These are phyloP conservation scores for Mucor ambiguus DNA, from an alignment of 371 early-diverging fungal species.

Conservation along the genomic window DNA sequence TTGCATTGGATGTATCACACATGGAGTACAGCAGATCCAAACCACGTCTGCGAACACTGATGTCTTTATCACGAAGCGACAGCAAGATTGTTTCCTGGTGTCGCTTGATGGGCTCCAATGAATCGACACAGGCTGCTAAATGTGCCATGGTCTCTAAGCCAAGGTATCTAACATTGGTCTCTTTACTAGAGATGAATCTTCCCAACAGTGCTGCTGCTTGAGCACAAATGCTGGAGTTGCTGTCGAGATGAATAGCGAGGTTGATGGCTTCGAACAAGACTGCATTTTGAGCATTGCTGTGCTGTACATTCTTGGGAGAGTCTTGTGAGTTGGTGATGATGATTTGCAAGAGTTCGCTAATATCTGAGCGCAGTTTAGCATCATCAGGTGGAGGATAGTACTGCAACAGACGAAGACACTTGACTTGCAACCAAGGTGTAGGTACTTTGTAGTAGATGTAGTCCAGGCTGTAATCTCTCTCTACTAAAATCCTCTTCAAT, in stretches of 20 bases:
- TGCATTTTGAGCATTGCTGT: slow-evolving; percentile 95
- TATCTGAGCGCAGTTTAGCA: slow-evolving; percentile 58
- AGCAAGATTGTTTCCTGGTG: slow-evolving; percentile 90
- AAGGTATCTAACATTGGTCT: slow-evolving; percentile 94
- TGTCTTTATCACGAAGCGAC: slow-evolving; percentile 93
- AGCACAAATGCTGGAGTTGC: slow-evolving; percentile 81
- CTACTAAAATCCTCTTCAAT: slow-evolving; percentile 86
- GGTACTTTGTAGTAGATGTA: slow-evolving; percentile 97
- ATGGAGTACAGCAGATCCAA: slow-evolving; percentile 95
- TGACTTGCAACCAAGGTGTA: slow-evolving; percentile 97
- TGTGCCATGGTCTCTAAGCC: slow-evolving; percentile 97
- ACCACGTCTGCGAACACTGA: slow-evolving; percentile 94
- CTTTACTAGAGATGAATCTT: slow-evolving; percentile 87
- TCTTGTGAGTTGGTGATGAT: slow-evolving; percentile 88
- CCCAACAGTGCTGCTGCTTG: slow-evolving; percentile 86
- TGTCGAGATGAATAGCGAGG: slow-evolving; percentile 91
- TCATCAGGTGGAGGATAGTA: slow-evolving; percentile 90
- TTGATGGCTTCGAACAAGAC: slow-evolving; percentile 96
- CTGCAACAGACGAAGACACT: slow-evolving; percentile 90
- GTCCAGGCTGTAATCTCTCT: slow-evolving; percentile 81
- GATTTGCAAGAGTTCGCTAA: slow-evolving; percentile 74
- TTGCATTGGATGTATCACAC: slow-evolving; percentile 91
- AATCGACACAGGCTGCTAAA: slow-evolving; percentile 86
- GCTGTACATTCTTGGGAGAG: slow-evolving; percentile 93
- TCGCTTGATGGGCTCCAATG: slow-evolving; percentile 81